Evolutionary conservation across 1,284 basidiomycete genomes (phyloP).

Genomic region (Heterobasidion occidentale): DNA sequence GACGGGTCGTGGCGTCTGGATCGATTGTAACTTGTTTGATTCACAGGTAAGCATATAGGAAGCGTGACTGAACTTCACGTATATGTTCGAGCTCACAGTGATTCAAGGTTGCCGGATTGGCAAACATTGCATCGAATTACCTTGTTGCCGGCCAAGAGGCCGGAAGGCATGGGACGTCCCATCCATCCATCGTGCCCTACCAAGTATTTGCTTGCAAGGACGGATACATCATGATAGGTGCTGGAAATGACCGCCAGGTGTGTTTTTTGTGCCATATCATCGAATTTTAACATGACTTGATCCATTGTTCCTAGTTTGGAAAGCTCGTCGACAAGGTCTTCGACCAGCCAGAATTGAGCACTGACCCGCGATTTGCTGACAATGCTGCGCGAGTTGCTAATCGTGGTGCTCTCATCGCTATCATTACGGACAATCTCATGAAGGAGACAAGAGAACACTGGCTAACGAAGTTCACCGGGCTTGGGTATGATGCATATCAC

Average conservation of each 20-base stretch:
- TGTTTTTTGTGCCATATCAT: conserved; percentile 8
- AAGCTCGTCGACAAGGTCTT: conserved; percentile 57
- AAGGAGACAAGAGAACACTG: conserved; percentile 59
- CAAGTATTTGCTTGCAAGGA: conserved; percentile 87
- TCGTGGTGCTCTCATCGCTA: conserved; percentile 62
- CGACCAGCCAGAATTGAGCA: conserved; percentile 44
- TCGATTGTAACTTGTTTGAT: conserved; percentile 87
- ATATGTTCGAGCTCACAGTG: background rate
- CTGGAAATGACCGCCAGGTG: conserved; percentile 87
- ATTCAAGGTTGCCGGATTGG: conserved; percentile 78
- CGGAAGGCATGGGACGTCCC: conserved; percentile 83
- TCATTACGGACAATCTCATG: conserved; percentile 61
- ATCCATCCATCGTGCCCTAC: conserved; percentile 89
- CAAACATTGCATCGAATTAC: conserved; percentile 92
- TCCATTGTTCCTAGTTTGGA: conserved; percentile 46
- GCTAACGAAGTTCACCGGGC: conserved; percentile 65
- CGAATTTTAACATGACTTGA: conserved; percentile 2
- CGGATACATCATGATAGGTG: conserved; percentile 91
- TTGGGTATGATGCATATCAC: conserved; percentile 50
- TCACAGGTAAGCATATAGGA: conserved; percentile 49
- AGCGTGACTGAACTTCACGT: background rate
- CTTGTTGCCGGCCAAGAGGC: conserved; percentile 85
- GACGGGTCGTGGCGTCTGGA: conserved; percentile 85
- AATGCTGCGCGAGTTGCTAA: conserved; percentile 77
- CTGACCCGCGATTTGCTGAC: conserved; percentile 58